Conservation (phyloP, 73 alveolate species). For the Symbiodinium pilosum region DNA sequence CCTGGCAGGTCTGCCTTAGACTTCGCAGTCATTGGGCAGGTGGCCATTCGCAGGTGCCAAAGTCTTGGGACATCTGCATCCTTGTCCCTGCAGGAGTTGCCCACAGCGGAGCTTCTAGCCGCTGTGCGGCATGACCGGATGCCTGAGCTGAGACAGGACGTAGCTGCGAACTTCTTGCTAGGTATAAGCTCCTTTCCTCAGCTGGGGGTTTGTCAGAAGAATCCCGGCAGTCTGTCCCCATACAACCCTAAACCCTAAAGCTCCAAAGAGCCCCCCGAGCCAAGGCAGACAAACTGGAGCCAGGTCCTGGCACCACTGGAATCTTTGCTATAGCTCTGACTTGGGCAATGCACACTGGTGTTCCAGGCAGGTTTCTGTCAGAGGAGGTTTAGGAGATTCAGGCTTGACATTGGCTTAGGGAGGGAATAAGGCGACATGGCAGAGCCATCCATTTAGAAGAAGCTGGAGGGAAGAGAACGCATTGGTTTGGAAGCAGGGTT, state of each 20-base stretch:
- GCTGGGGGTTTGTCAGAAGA: too few species aligned
- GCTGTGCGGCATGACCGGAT: not conserved
- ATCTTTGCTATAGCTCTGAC: not conserved
- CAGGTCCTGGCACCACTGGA: not conserved
- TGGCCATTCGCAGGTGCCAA: not conserved
- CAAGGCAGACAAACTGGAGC: not conserved
- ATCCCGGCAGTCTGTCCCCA: too few species aligned
- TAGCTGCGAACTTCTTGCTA: not conserved
- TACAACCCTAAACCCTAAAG: too few species aligned
- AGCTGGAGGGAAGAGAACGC: too few species aligned
- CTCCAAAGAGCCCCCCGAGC: too few species aligned
- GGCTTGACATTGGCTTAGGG: too few species aligned
- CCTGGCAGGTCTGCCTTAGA: not conserved
- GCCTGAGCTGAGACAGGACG: not conserved
- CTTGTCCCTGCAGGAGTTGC: not conserved
- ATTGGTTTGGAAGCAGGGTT: too few species aligned
- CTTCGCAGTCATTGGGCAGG: not conserved
- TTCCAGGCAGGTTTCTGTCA: not conserved
- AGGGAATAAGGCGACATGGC: too few species aligned
- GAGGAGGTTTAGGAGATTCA: too few species aligned
- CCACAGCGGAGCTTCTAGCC: constrained; percentile 1
- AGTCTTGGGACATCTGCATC: not conserved
- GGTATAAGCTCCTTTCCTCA: not conserved
- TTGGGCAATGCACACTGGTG: not conserved
- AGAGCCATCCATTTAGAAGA: too few species aligned